Percentiles rank a stretch among this genome's conserved stretches.
Conservation (phyloP, 2,329 filamentous ascomycete genomes). For the Cladosporium sp. region DNA sequence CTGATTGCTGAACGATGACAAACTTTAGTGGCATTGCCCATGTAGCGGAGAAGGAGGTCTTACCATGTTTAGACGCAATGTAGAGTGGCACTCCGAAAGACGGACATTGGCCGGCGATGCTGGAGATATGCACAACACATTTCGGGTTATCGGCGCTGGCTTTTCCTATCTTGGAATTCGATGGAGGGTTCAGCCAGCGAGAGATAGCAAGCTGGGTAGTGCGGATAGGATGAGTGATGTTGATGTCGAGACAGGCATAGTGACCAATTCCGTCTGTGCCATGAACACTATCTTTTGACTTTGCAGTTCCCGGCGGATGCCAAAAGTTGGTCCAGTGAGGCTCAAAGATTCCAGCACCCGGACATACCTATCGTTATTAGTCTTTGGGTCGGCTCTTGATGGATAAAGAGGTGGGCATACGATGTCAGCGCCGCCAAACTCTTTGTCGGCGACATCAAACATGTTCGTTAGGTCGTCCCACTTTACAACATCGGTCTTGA, state of each 20-base stretch:
- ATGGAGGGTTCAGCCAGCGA: conserved; percentile 37
- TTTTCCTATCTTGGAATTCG: conserved; percentile 24
- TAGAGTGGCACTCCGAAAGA: conserved; percentile 41
- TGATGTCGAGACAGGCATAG: conserved; percentile 42
- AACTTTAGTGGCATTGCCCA: not conserved
- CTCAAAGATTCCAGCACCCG: conserved; percentile 48
- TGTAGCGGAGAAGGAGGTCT: not conserved
- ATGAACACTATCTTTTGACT: conserved; percentile 31
- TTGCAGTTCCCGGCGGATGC: conserved; percentile 40
- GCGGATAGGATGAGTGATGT: conserved; percentile 46
- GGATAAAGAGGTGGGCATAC: conserved; percentile 32
- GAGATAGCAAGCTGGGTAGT: conserved; percentile 45
- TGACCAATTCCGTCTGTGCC: conserved; percentile 24
- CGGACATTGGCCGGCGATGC: conserved; percentile 41
- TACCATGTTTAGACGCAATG: conserved; percentile 39
- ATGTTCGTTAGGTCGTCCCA: conserved; percentile 48
- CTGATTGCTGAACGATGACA: conserved; percentile 30
- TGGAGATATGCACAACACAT: conserved; percentile 41
- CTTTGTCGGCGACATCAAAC: conserved; percentile 45
- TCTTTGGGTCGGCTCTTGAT: conserved; percentile 1
- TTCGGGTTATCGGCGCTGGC: conserved; percentile 40
- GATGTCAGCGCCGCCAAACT: conserved; percentile 46
- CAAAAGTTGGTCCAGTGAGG: conserved; percentile 47
- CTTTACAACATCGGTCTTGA: conserved; percentile 45
- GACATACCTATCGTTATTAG: conserved; percentile 33